phyloP scores from a whole-genome alignment of 176 grass and related monocot species.

The Triticum dicoccoides region DNA sequence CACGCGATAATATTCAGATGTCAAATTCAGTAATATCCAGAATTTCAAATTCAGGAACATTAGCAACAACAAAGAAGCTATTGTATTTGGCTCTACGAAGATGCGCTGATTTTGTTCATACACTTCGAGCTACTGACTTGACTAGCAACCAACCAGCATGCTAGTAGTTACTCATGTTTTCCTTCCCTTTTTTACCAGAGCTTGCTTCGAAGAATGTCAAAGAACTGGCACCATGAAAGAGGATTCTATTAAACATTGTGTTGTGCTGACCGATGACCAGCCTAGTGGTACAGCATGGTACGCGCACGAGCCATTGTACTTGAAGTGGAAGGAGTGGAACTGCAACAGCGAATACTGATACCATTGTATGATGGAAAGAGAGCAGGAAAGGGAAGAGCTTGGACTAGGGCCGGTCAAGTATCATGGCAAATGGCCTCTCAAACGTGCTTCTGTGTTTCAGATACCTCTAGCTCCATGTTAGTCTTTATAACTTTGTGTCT shows the following conservation, averaged over 20 bases:
- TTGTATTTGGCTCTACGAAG: neutral
- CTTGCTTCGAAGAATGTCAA: conserved; percentile 61
- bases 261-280: conserved; percentile 41
- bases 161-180: neutral
- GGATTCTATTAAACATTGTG: conserved; percentile 56
- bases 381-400: conserved; percentile 63
- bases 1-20: neutral
- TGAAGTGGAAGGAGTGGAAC: conserved; percentile 97
- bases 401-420: conserved; percentile 71
- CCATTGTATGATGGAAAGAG: conserved; percentile 88
- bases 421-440: conserved; percentile 89
- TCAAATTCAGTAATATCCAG: too few species aligned
- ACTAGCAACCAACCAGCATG: neutral
- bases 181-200: conserved; percentile 22
- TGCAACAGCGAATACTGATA: conserved; percentile 85
- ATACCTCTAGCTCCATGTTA: conserved; percentile 30
- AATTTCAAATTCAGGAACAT: neutral
- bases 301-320: conserved; percentile 70
- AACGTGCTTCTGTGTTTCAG: conserved; percentile 82
- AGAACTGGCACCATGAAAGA: conserved; percentile 64
- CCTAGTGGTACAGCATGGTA: conserved; percentile 61
- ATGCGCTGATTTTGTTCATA: neutral
- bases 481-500: neutral
- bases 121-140: neutral
- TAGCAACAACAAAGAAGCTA: too few species aligned